Conservation (phyloP, 805 yeast species). For the Kodamaea laetipori region DNA sequence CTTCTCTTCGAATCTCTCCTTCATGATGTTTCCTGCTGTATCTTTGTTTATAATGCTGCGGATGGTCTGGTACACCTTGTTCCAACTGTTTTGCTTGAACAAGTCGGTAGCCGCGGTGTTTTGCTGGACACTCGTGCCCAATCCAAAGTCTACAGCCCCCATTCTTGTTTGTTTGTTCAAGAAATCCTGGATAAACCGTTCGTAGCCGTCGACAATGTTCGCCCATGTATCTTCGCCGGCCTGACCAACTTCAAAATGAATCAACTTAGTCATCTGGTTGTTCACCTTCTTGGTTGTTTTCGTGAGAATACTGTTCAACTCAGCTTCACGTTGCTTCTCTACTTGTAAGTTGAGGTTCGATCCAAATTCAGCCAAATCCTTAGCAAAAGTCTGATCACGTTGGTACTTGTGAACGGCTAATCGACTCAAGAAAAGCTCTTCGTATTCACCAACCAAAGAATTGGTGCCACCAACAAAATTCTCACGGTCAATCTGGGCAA, state of each 20-base stretch:
- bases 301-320: conserved; percentile 33
- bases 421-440: neutral
- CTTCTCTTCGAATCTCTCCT: conserved; percentile 77
- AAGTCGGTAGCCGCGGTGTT: conserved; percentile 44
- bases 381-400: conserved; percentile 6
- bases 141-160: conserved; percentile 55
- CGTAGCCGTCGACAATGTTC: conserved; percentile 20
- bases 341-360: conserved; percentile 47
- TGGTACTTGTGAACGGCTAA: conserved; percentile 10
- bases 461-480: conserved; percentile 20
- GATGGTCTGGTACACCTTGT: conserved; percentile 54
- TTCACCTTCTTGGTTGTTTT: conserved; percentile 50
- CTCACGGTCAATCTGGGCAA: conserved; percentile 15
- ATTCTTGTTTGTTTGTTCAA: conserved; percentile 15
- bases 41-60: conserved; percentile 69
- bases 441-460: conserved; percentile 3
- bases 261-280: conserved; percentile 50
- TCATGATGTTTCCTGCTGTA: conserved; percentile 61
- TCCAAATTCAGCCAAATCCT: conserved; percentile 2
- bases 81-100: conserved; percentile 65
- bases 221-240: conserved; percentile 22
- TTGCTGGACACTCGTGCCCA: conserved; percentile 55
- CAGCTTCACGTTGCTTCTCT: conserved; percentile 35
- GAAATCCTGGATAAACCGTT: conserved; percentile 23
- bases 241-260: conserved; percentile 46